Conservation (phyloP, 164 flowering plant species). For the Tetrastigma voinierianum region DNA sequence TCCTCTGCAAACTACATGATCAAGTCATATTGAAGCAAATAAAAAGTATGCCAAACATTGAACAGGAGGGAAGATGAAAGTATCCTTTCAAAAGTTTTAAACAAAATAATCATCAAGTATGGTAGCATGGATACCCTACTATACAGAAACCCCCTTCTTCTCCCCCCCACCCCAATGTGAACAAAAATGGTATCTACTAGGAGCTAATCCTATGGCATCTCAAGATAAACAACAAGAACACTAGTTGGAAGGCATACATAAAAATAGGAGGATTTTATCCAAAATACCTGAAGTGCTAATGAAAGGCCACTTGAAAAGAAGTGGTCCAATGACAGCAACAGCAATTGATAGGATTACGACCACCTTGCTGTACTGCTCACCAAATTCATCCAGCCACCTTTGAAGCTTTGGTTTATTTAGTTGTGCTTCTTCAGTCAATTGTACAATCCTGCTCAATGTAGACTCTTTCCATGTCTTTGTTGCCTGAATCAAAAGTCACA, state of each 20-base stretch:
- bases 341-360: conserved; percentile 78
- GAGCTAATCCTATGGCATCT: too few relatives aligned
- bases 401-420: conserved; percentile 89
- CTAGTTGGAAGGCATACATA: not conserved
- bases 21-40: not conserved
- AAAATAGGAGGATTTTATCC: not conserved
- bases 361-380: conserved; percentile 86
- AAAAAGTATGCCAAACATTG: not conserved
- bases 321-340: conserved; percentile 86
- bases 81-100: not conserved
- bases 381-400: conserved; percentile 98
- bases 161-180: too few relatives aligned
- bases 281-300: conserved; percentile 78
- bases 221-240: too few relatives aligned
- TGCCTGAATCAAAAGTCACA: conserved; percentile 45
- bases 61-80: not conserved
- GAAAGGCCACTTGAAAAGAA: conserved; percentile 91
- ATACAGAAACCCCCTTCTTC: too few relatives aligned
- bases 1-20: conserved; percentile 87
- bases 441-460: conserved; percentile 80
- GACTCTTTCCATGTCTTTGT: conserved; percentile 93
- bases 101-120: not conserved
- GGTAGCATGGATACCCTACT: too few relatives aligned
- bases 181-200: too few relatives aligned
- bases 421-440: conserved; percentile 94